phyloP scores from a whole-genome alignment of 2,329 filamentous ascomycete genomes.

The Penicillium sp. region DNA sequence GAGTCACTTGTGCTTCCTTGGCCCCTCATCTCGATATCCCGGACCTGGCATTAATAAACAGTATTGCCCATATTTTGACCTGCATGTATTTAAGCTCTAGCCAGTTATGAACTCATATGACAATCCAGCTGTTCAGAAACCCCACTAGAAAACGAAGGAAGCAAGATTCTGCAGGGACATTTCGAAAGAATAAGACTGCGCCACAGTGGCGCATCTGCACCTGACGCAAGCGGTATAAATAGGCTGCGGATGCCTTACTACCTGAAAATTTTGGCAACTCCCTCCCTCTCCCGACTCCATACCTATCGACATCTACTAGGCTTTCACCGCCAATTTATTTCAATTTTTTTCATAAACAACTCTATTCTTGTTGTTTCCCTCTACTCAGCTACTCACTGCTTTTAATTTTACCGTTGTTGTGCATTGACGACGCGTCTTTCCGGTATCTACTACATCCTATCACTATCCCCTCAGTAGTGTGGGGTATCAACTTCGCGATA shows the following conservation, averaged over 20 bases:
- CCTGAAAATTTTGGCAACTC: constrained; percentile 29
- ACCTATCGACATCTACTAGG: constrained; percentile 13
- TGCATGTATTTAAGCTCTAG: constrained; percentile 14
- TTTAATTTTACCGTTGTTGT: constrained; percentile 5
- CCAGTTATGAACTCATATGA: constrained; percentile 1
- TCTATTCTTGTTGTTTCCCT: neutral
- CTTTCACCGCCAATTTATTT: constrained; percentile 10
- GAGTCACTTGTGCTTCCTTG: constrained; percentile 8
- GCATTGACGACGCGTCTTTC: constrained; percentile 21
- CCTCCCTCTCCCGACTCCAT: constrained; percentile 8
- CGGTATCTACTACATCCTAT: constrained; percentile 21
- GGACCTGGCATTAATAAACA: neutral
- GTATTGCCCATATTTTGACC: constrained; percentile 1
- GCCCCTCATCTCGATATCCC: neutral
- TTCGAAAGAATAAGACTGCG: constrained; percentile 11
- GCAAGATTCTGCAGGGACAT: neutral
- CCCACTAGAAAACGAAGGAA: constrained; percentile 6
- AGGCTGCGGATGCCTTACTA: constrained; percentile 26
- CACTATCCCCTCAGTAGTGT: constrained; percentile 26
- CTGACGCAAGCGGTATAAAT: constrained; percentile 9
- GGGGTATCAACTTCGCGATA: constrained; percentile 34
- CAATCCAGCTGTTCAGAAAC: constrained; percentile 9
- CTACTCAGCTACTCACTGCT: neutral
- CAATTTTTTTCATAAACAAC: neutral
- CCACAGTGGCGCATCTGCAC: constrained; percentile 17